Evolutionary conservation across 2,329 filamentous ascomycete genomes (phyloP), one percentile per base, ranked within the genome.

Genomic region (Nigrospora osmanthi): DNA sequence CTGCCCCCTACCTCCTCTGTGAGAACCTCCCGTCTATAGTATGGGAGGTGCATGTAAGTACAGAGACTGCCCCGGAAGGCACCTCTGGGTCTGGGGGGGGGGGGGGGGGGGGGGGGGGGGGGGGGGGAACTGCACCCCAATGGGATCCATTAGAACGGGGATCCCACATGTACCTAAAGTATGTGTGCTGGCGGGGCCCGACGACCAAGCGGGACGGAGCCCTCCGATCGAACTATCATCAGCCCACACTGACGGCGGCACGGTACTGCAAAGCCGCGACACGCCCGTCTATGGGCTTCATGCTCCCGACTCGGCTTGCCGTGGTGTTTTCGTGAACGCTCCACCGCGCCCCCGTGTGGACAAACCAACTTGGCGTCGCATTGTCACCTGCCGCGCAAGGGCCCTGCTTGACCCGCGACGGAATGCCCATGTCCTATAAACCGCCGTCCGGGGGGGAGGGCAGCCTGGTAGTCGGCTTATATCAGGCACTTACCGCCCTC

Each of bases 211-310:
- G 6, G 23, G 23, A 28, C 35, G 40, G 45, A 47, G 14, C 40
- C 45, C 30, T 40, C 45, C 45, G 45, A 47, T 40, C 45, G 41
- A 40, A 43, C 41, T 17, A 44, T 41, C 34, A 47, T 47, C 45
- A 47, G 40, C 37, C 45, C 45, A 47, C 34, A 23, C 30, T 36
- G 38, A 9, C 41, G 34, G 17, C 28, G 30, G 40, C 35, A 30
- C 15, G 16, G 17, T 32, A 23, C 4, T 9, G 34, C 41, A 44
- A 38, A 17, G 36, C 36, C 34, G 33, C 30, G 34, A 43, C 35
- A 40, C 19, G 38, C 41, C 33, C 40, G 28, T 40, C 35, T 16
- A 35, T 32, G 35, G 35, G 39, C 32, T 31, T 13, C 23, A 31
- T 43, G 33, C 38, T 34, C 30, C 32, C 36, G 31, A 28, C 23